Base-by-base conservation (phyloP, 805 yeast species). In the Candida xiaguanensis region DNA sequence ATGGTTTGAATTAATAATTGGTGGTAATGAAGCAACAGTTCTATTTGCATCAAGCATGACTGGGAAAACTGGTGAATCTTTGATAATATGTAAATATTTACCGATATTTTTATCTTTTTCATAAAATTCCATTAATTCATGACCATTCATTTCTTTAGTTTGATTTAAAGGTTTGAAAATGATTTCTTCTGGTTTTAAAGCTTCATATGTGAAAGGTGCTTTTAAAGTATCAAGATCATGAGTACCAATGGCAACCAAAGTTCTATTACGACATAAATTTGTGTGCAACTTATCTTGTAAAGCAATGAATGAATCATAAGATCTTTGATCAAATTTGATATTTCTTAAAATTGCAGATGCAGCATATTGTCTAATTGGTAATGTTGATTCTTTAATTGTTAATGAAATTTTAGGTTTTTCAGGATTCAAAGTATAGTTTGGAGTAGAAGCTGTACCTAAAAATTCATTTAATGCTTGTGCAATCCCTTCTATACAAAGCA, bases 401-500 rank as follows among this genome's bases (percentile, higher is more conserved):
- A 93, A 69, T 28, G 77, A 67, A 42, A 72, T 63, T 44, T 72
- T 70, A 32, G 95, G 88, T 31, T 69, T 72, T 29, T 80, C 75
- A 34, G 82, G 78, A 29, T 74, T 65, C 43, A 85, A 70, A 38
- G 67, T 77, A 72, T 76, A 91, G 22, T 66, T 62, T 37, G 99
- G 96, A 31, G 84, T 70, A 34, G 65, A 58, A 5, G 62, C 52
- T 44, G 77, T 78, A 26, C 95, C 95, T 53, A 91, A 72, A 58
- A 86, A 93, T 60, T 90, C 95, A 56, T 89, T 89, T 58, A 93
- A 72, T 1, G 98, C 91, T 58, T 88, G 95, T 1, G 97, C 89
- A 63, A 93, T 89, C 58, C 99, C 99, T 67, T 93, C 99, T 52
- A 89, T 85, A 72, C 99, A 95, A 49, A 93, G 79, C 90, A 93